A percentile compares a stretch with the other conserved stretches of the same genome.
Evolutionary conservation across 1,284 basidiomycete species (phyloP).

Genomic region (Volvariella volvacea): DNA sequence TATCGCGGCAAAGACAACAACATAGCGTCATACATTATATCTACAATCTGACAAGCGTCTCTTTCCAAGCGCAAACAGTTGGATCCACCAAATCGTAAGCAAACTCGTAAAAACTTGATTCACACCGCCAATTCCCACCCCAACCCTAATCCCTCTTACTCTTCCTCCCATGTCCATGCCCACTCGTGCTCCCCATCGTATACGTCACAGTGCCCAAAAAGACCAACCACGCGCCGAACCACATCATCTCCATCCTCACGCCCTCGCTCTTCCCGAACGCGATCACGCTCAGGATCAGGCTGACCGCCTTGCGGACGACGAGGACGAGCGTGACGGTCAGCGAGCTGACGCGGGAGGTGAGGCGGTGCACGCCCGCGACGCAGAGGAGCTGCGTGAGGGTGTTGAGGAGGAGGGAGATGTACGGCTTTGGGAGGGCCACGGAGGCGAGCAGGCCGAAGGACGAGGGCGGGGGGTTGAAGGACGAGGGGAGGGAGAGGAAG

Average conservation of each 20-base stretch:
- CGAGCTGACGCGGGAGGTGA: conserved; percentile 74
- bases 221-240: conserved; percentile 63
- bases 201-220: conserved; percentile 72
- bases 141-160: conserved; percentile 13
- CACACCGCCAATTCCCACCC: no score
- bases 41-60: no score
- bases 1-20: no score
- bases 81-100: no score
- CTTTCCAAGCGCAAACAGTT: no score
- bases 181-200: conserved; percentile 34
- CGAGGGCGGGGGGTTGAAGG: conserved; percentile 9
- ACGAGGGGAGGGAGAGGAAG: conserved; percentile 11
- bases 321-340: conserved; percentile 86
- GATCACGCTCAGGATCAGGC: conserved; percentile 41
- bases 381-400: conserved; percentile 85
- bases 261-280: conserved; percentile 20
- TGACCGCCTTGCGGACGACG: conserved; percentile 85
- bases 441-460: conserved; percentile 8
- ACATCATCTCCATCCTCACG: conserved; percentile 42
- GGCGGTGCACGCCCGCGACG: conserved; percentile 84
- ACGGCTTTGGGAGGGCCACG: conserved; percentile 51
- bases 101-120: no score
- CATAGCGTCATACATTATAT: no score
- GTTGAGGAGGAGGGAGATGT: conserved; percentile 68
- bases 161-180: conserved; percentile 14